phyloP scores from a whole-genome alignment of 73 alveolate genomes.

The Paramecium primaurelia region DNA sequence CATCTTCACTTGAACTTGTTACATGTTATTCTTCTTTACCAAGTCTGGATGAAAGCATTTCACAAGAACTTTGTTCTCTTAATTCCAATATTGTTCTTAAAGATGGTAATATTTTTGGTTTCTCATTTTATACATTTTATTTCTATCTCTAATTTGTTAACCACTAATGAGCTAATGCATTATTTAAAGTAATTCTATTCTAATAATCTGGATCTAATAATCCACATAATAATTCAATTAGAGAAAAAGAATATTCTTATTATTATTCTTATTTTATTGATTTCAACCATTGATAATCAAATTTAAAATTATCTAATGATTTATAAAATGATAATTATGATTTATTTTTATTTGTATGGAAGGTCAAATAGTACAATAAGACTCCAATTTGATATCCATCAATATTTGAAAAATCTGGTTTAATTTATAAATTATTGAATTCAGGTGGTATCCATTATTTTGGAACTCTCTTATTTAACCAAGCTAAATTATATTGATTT shows the following conservation, averaged over 20 bases:
- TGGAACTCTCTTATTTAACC: not conserved
- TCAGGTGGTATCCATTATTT: conserved; percentile 43
- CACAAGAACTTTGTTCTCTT: conserved; percentile 40
- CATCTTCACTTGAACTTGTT: conserved; percentile 25
- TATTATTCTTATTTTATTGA: not conserved
- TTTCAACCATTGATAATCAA: not conserved
- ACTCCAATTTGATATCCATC: conserved; percentile 22
- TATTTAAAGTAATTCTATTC: not conserved
- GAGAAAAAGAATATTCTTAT: not conserved
- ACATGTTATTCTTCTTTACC: not conserved
- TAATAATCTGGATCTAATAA: not conserved
- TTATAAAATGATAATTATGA: not conserved
- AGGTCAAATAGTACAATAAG: not conserved
- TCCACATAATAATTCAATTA: not conserved
- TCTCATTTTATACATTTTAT: not conserved
- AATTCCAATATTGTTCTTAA: conserved; percentile 34
- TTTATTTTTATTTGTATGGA: not conserved
- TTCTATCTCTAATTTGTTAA: not conserved
- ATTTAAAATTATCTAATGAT: not conserved
- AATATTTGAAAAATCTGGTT: not conserved
- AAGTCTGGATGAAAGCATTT: not conserved
- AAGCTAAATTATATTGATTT: not conserved
- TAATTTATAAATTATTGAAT: not conserved
- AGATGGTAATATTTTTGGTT: not conserved
- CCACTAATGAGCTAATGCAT: conserved; percentile 23